Base-by-base conservation (phyloP, 306 rosid species). In the Casuarina glauca region DNA sequence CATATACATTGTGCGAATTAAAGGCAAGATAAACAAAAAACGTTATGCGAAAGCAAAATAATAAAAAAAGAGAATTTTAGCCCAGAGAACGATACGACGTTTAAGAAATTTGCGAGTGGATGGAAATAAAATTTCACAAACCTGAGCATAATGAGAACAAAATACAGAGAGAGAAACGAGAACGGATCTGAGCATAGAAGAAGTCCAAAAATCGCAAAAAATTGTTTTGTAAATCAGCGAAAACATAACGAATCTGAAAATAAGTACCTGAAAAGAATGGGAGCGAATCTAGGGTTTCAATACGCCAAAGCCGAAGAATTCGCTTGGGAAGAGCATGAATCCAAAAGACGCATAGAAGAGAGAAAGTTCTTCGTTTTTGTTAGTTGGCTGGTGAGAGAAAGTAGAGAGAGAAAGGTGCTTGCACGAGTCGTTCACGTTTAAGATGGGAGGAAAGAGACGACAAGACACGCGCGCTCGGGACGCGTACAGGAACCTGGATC, bases 121-220 rank as follows among this genome's bases (percentile, higher is more conserved):
- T 17, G 61, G 9, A 26, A 74, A 60, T 76, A 45, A 6, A 73
- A 13, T 78, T 67, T 70, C 5, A 68, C 48, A 60, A 70, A 72
- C 19, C 19, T 64, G 68, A 20, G 62, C 71, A 38, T 8, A 69
- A 61, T 16, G 5, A 38, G 32, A 39, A 57, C 73, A 75, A 75
- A 79, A 80, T 35, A 76, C 68, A 75, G 75, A 57, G 73, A 64
- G 76, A 60, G 16, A 70, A 83, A 82, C 55, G 38, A 62, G 77
- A 82, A 83, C 85, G 89, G 96, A 92, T 93, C 98, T 88, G 82
- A 76, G 67, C 54, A 64, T 49, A 81, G 43, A 78, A 44, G 60
- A 57, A 72, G 74, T n/a, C 26, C 39, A 69, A 67, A 79, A 78
- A 71, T 17, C 51, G 15, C 53, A 43, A 44, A 36, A 26, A 80